Evolutionary conservation across 768 basidiomycete species (phyloP).

Genomic region (Mrakia hoshinonis): DNA sequence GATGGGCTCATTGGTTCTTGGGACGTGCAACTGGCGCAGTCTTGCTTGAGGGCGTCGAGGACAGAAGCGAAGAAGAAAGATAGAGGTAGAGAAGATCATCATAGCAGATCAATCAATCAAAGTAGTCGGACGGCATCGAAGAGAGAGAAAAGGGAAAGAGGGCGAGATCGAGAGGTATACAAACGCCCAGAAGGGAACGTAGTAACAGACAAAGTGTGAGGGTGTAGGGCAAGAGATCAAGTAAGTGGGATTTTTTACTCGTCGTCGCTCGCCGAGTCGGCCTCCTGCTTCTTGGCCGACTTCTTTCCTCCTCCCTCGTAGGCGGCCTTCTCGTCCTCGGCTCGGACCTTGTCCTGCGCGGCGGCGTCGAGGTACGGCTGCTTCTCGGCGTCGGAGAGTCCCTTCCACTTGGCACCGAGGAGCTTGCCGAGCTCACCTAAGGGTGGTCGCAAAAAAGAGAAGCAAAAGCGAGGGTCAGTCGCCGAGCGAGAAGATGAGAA

Average conservation of each 20-base stretch:
- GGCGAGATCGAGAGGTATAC: neutral
- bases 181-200: neutral
- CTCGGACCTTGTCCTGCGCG: conserved; percentile 73
- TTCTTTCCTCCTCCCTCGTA: no score
- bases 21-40: no score
- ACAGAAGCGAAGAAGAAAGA: neutral
- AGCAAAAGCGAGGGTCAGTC: neutral
- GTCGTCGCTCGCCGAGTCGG: no score
- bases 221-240: no score
- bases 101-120: no score
- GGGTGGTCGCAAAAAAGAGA: neutral
- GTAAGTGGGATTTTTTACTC: no score
- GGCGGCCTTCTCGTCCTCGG: conserved; percentile 58
- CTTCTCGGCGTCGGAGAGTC: conserved; percentile 79
- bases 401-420: conserved; percentile 95
- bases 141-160: neutral
- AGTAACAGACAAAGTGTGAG: conserved; percentile 8
- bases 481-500: conserved; percentile 14
- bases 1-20: no score
- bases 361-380: conserved; percentile 76
- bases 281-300: no score
- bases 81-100: neutral
- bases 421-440: conserved; percentile 87
- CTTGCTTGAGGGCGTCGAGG: no score
- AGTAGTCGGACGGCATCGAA: neutral